Base-by-base conservation (phyloP, 176 grass and related monocot species). In the Tillandsia fasciculata region DNA sequence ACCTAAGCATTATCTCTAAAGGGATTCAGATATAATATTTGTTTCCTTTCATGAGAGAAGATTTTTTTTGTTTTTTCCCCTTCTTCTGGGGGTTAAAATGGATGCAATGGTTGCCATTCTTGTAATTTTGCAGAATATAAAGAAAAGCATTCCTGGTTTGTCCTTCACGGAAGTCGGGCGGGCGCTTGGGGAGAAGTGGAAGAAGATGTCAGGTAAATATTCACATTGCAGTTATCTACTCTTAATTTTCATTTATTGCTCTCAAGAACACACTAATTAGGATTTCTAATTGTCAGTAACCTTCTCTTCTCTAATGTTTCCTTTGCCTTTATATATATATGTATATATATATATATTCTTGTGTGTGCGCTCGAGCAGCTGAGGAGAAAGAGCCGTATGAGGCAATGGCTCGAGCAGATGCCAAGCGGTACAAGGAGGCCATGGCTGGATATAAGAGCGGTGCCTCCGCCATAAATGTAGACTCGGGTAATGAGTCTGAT, bases 181-280 rank as follows among this genome's bases (percentile, higher is more conserved):
- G 77, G 88, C 85, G 63, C 90, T 94, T 22, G 81, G 90, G 26
- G 86, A 94, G 69, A 87, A 75, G 59, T 94, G 90, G 90, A 79
- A 89, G 48, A 94, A 86, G 70, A 81, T 94, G 90, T 63, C 90
- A 81, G 70, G 90, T 94, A 86, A 2, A 33, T 67, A 42, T 42
- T 42, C 33, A 6, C 33, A 7, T 42, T 42, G 33, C 33, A 42
- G 33, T 42, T 42, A 6, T 42, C 5, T 42, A 42, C 33, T 6
- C 33, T 67, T 66, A 57, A 12, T 48, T 20, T 47, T 67, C 27
- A 65, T 33, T 12, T 26, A 2, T 12, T 65, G 1, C 11, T 7
- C 12, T 17, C 17, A 48, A 33, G 8, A 67, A 67, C 6, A 47
- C 65, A 2, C 8, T 49, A n/a, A 22, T 48, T 9, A 18, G 56